Evolutionary conservation across 1,139 yeast genomes (phyloP), one percentile per base, ranked within the genome.

Genomic region (Pichia sp.): DNA sequence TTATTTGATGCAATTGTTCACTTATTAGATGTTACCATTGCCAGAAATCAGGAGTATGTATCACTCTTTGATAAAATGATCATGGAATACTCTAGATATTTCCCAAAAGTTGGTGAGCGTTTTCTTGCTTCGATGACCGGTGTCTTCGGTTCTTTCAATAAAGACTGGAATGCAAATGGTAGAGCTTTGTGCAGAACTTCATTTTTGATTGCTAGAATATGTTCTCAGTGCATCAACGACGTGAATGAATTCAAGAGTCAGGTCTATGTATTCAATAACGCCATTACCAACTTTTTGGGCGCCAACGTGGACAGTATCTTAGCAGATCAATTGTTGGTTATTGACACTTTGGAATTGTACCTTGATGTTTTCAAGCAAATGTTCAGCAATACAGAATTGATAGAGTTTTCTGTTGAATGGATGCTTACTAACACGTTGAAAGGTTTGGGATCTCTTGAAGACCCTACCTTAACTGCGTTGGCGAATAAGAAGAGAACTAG

Each of bases 131-230:
- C 77, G 59, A 72, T 81, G 63, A 70, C 81, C 1, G 74, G 71
- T 29, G 70, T 78, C 42, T 82, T 82, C 60, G 64, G 73, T 10
- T 74, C 75, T 46, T 84, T 84, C 19, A 76, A 74, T 47, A 70
- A 75, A 1, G 79, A 75, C 55, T 85, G 90, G 90, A 81, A 75
- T 64, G 74, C 83, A 34, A 74, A 80, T 54, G 83, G 88, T 4
- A 76, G 89, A 64, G 80, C 88, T 0, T 70, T 83, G 50, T 84
- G 89, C 61, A 77, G 92, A 56, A 75, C 82, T 19, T 75, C 81
- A 38, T 74, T 81, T 8, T 69, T 82, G 54, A 65, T 85, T 47
- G 65, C 85, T 56, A 77, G 75, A 60, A 54, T 76, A 7, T 65
- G 77, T 1, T 62, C 68, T 5, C 53, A 64, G 30, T 61, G 74